Base-by-base conservation (phyloP, 2,329 filamentous ascomycete species). In the Diaporthe citriasiana region DNA sequence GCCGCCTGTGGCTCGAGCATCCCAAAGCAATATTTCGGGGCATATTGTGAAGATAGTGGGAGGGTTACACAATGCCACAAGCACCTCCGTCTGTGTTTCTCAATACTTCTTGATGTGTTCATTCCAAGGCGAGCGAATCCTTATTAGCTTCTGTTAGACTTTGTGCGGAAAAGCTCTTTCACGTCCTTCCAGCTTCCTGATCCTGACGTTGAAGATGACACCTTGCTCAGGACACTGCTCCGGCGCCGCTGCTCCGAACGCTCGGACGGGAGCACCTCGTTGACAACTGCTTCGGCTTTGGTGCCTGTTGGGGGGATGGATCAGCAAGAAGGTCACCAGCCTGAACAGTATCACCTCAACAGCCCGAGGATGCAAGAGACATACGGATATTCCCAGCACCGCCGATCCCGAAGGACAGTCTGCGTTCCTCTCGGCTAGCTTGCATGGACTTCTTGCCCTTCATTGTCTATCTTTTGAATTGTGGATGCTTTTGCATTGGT, bases 371-470 rank as follows among this genome's bases (percentile, higher is more conserved):
- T 8, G n/a, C 4, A 25, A 35, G 33, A 25, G 27, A 53, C 72
- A 19, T 57, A 74, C 72, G 72, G 13, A 74, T 74, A 40, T 74
- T 74, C 27, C 72, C 72, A 15, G 72, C 72, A 0, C 72, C 72
- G 27, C 72, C 72, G n/a, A 74, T 74, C 10, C 72, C 72, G 12
- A 74, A 72, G 4, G 72, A 74, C 25, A 69, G 51, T 22, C 59
- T 63, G 9, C 59, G 40, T 35, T 68, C 33, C 22, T 51, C 35
- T 22, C 35, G 27, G 25, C 56, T 19, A 9, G 42, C n/a, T n/a
- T 56, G 70, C 33, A 45, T 13, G 57, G 25, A 9, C 13, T 66
- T 7, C 12, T 40, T 30, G 40, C n/a, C 22, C 10, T n/a, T 73
- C 63, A 70, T 70, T 12, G 8, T 40, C 45, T 50, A 10, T 50